Evolutionary conservation across 148 eudicot genomes (phyloP).

Genomic region (Talinum fruticosum): DNA sequence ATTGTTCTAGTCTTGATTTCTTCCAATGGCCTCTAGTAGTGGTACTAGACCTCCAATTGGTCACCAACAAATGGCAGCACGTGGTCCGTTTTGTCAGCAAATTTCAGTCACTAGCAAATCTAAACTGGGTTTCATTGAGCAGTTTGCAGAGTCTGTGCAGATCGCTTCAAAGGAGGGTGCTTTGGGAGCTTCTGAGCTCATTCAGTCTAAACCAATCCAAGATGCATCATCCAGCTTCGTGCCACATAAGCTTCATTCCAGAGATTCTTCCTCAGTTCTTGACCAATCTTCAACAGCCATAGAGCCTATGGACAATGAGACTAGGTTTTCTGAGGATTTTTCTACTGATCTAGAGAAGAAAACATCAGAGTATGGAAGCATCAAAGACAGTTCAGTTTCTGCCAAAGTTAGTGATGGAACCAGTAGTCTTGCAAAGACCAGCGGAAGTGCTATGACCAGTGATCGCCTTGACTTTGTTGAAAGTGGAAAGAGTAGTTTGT

Average conservation of each 20-base stretch:
- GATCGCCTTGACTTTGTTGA: slow-evolving; percentile 47
- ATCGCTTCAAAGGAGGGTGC: slow-evolving; percentile 19
- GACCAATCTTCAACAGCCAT: slow-evolving; percentile 15
- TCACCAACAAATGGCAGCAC: slow-evolving; percentile 16
- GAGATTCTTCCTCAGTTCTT: slow-evolving; percentile 8
- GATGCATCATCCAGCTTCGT: not conserved
- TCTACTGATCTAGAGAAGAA: slow-evolving; percentile 46
- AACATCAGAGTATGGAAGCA: slow-evolving; percentile 38
- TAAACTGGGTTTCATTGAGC: slow-evolving; percentile 24
- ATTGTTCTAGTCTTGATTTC: not conserved
- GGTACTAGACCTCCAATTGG: slow-evolving; percentile 17
- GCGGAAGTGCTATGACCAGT: slow-evolving; percentile 55
- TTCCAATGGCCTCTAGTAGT: slow-evolving; percentile 38
- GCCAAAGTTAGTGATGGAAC: slow-evolving; percentile 54
- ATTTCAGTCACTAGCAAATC: slow-evolving; percentile 22
- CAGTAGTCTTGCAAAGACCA: slow-evolving; percentile 47
- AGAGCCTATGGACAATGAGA: slow-evolving; percentile 20
- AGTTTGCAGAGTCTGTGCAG: slow-evolving; percentile 27
- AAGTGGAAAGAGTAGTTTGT: slow-evolving; percentile 62
- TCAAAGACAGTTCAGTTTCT: slow-evolving; percentile 50
- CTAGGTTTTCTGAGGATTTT: slow-evolving; percentile 28
- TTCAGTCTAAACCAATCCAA: slow-evolving; percentile 4
- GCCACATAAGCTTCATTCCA: slow-evolving; percentile 4
- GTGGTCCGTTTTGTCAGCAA: slow-evolving; percentile 14
- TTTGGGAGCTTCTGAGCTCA: slow-evolving; percentile 14